Evolutionary conservation across 169 alveolate species (phyloP).

Genomic region (Plasmodium fragile): DNA sequence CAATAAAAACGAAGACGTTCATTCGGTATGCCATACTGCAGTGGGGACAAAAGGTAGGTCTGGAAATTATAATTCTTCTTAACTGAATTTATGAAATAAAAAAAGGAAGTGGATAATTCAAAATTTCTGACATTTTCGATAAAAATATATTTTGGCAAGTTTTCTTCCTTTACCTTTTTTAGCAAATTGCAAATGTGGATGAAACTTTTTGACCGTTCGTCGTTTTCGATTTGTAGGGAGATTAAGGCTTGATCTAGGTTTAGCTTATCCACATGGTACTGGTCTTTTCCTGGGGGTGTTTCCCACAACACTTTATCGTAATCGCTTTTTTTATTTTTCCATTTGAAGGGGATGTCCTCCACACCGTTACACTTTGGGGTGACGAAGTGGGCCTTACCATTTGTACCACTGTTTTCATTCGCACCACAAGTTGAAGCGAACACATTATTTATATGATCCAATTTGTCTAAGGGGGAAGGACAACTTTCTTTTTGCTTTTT

Average conservation of each 20-base stretch:
- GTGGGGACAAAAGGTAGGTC: conserved; percentile 56
- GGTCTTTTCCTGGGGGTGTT: neutral
- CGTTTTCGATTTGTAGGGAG: conserved; percentile 30
- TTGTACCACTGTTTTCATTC: neutral
- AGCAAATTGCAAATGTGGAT: conserved; percentile 59
- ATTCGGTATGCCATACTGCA: conserved; percentile 71
- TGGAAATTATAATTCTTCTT: conserved; percentile 58
- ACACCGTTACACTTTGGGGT: neutral
- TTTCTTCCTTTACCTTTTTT: conserved; percentile 7
- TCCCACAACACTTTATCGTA: neutral
- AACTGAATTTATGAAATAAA: conserved; percentile 47
- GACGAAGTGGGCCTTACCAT: neutral
- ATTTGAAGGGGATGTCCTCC: neutral
- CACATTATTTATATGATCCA: neutral
- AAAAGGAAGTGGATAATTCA: conserved; percentile 59
- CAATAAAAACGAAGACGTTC: conserved; percentile 74
- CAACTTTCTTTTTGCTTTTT: neutral
- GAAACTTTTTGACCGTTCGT: conserved; percentile 50
- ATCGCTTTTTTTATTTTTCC: neutral
- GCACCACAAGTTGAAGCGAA: neutral
- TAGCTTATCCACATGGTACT: neutral
- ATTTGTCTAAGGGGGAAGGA: neutral
- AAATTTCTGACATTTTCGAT: conserved; percentile 71
- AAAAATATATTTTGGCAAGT: conserved; percentile 67
- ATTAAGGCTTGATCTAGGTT: neutral